Evolutionary conservation across 2,329 filamentous ascomycete genomes (phyloP), one percentile per base, ranked within the genome.

Genomic region (Cyanodermella asteris): DNA sequence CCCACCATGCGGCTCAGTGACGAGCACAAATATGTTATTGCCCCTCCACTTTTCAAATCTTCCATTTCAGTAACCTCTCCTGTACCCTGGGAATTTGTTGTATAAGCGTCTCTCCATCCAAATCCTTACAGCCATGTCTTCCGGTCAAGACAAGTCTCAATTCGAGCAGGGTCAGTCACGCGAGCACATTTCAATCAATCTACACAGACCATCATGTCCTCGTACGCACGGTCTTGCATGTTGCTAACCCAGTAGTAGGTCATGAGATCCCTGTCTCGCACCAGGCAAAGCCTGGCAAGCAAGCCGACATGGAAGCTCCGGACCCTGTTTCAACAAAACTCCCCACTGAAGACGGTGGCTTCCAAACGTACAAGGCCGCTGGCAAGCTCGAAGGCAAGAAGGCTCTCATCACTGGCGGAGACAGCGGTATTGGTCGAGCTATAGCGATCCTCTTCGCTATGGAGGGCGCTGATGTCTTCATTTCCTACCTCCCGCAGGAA

Each of bases 361-460:
- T 64, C 36, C 64, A 74, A 38, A 61, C 60, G 23, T 84, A 87
- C 52, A 68, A 70, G 41, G 64, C 73, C 4, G 72, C 76, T 1
- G 69, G 67, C 24, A 90, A 87, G 50, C 63, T 87, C 5, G 49
- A 64, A 38, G 75, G 68, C 32, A 76, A 72, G 47, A 74, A 66
- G 30, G 75, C 76, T 6, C 48, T 87, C 29, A 84, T 87, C 38
- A 84, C 77, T 0, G 76, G 76, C 10, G 77, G 77, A 4, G 76
- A 84, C 46, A 72, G 64, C 5, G 76, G 77, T 2, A 84, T 87
- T 34, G 75, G 77, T 5, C 66, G 74, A 18, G 69, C 77, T 1
- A 64, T 71, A 2, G 74, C 77, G 2, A 59, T 84, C 10, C 56
- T 87, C 1, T 87, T 72, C 38, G 76, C 76, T 19, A 72, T 78